Conservation (phyloP, 2,329 filamentous ascomycete genomes). For the Xenoacremonium recifei region DNA sequence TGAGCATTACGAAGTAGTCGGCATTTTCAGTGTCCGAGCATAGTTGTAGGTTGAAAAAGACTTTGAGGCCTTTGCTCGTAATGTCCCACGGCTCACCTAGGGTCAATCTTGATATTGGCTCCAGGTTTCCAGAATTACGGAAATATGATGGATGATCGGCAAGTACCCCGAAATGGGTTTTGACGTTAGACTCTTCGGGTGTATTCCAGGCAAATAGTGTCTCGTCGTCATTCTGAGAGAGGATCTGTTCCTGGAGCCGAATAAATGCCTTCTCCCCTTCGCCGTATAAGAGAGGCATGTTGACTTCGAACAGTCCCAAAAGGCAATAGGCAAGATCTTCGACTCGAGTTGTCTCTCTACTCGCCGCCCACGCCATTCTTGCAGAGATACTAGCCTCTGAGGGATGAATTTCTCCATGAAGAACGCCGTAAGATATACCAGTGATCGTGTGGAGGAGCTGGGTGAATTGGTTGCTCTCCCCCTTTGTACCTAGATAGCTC, state of each 20-base stretch:
- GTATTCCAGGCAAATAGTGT: not conserved
- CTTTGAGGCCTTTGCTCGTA: conserved; percentile 3
- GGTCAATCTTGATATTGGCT: not conserved
- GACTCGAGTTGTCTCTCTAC: not conserved
- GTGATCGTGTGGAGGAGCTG: conserved; percentile 1
- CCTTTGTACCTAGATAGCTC: conserved; percentile 3
- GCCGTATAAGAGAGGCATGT: conserved; percentile 5
- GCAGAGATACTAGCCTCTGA: conserved; percentile 1
- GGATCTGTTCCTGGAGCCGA: not conserved
- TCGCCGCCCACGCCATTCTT: not conserved
- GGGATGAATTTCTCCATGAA: not conserved
- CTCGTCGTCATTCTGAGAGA: not conserved
- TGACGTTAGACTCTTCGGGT: not conserved
- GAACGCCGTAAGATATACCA: not conserved
- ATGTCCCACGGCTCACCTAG: not conserved
- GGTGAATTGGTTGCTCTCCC: not conserved
- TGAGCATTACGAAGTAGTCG: conserved; percentile 1
- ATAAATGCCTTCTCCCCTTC: conserved; percentile 1
- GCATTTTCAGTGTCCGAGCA: not conserved
- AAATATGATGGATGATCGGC: not conserved
- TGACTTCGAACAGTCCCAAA: conserved; percentile 3
- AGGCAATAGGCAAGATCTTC: conserved; percentile 3
- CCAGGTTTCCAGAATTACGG: not conserved
- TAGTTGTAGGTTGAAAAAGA: conserved; percentile 1
- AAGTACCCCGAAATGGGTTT: not conserved